Conservation (phyloP, 192 early-diverging fungal genomes). For the Umbelopsis ramanniana region DNA sequence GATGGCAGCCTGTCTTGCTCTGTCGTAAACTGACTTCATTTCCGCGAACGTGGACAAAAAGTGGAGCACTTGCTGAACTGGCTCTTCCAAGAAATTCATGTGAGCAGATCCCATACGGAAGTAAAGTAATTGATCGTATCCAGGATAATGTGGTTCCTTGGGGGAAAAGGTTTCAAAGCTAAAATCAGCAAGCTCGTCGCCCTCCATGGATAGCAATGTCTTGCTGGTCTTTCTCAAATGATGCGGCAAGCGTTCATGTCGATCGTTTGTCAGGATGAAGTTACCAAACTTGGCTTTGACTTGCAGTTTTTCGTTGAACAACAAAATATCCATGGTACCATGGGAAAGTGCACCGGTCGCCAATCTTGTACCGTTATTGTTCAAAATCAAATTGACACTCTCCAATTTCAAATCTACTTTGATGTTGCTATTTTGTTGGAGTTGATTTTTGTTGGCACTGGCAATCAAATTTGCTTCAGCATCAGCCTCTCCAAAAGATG, state of each 20-base stretch:
- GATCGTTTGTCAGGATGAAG: slow-evolving; percentile 69
- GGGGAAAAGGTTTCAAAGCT: slow-evolving; percentile 76
- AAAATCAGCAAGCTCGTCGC: slow-evolving; percentile 89
- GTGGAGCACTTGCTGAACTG: slow-evolving; percentile 70
- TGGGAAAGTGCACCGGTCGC: slow-evolving; percentile 76
- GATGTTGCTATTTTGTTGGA: slow-evolving; percentile 60
- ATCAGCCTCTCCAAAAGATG: slow-evolving; percentile 17
- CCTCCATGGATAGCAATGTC: slow-evolving; percentile 81
- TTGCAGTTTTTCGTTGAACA: slow-evolving; percentile 61
- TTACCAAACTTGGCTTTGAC: slow-evolving; percentile 75
- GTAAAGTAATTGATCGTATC: slow-evolving; percentile 80
- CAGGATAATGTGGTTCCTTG: slow-evolving; percentile 69
- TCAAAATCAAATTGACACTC: slow-evolving; percentile 82
- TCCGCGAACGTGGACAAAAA: slow-evolving; percentile 86
- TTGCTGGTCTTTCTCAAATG: slow-evolving; percentile 51
- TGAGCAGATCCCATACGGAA: slow-evolving; percentile 82
- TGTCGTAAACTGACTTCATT: slow-evolving; percentile 87
- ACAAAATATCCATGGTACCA: slow-evolving; percentile 68
- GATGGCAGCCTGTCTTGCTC: slow-evolving; percentile 84
- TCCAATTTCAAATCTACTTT: slow-evolving; percentile 76
- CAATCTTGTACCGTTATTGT: slow-evolving; percentile 77
- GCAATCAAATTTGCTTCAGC: not conserved
- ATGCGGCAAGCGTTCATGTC: slow-evolving; percentile 38
- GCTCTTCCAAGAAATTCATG: slow-evolving; percentile 79
- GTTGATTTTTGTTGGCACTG: not conserved